Percentiles rank a stretch among this genome's conserved stretches.
Conservation (phyloP, 768 basidiomycete species). For the Boletus patriciae region DNA sequence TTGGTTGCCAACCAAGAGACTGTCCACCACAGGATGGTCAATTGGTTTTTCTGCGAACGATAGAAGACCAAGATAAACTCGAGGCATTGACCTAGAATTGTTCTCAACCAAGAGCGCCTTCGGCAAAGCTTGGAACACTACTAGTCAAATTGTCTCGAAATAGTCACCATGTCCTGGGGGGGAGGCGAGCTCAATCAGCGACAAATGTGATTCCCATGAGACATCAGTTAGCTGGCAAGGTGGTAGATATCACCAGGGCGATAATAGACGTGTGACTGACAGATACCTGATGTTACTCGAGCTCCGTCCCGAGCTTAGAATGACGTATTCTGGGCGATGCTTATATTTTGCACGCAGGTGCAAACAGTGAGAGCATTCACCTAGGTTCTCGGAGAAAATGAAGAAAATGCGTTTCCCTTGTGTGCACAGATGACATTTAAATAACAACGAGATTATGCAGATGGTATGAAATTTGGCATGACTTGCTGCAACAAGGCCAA, state of each 20-base stretch:
- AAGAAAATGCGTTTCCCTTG: background rate
- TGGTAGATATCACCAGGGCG: background rate
- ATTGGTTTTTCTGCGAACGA: background rate
- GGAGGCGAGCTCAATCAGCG: background rate
- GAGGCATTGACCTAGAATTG: background rate
- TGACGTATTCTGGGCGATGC: background rate
- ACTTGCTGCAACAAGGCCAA: constrained; percentile 24
- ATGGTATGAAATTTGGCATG: constrained; percentile 22
- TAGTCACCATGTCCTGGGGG: background rate
- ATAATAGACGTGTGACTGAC: background rate
- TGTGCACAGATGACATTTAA: background rate
- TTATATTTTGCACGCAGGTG: background rate
- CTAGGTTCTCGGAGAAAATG: background rate
- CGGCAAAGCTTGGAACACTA: background rate
- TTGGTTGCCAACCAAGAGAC: background rate
- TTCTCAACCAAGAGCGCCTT: background rate
- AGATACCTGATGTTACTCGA: background rate
- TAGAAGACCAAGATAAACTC: background rate
- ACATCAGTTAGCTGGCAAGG: background rate
- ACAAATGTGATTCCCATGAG: background rate
- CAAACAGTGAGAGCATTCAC: background rate
- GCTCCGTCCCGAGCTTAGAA: background rate
- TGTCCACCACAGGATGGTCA: background rate
- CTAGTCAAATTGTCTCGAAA: background rate
- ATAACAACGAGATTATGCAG: constrained; percentile 3